These are phyloP conservation scores for Pythium phragmitis DNA, from an alignment of 352 stramenopile genomes.

Conservation along the genomic window DNA sequence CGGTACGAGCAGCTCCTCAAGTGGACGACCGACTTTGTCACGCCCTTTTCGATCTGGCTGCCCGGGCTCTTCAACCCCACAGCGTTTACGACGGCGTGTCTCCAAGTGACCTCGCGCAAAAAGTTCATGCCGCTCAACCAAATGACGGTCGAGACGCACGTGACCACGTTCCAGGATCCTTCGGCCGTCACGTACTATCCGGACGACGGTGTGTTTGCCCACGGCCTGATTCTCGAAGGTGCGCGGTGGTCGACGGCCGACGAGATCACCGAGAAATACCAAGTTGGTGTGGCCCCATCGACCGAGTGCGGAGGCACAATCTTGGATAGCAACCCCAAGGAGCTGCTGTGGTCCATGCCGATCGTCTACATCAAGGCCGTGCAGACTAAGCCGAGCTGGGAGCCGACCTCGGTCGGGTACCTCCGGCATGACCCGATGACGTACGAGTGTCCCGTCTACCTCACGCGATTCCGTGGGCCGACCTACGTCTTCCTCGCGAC, in stretches of 20 bases:
- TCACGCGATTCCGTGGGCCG: slow-evolving; percentile 95
- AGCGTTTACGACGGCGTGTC: slow-evolving; percentile 94
- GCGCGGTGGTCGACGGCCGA: slow-evolving; percentile 91
- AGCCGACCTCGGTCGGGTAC: slow-evolving; percentile 95
- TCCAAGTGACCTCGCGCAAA: slow-evolving; percentile 93
- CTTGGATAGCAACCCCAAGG: slow-evolving; percentile 94
- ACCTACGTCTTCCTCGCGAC: slow-evolving; percentile 97
- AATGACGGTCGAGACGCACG: slow-evolving; percentile 96
- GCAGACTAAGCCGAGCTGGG: slow-evolving; percentile 91
- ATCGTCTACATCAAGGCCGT: slow-evolving; percentile 97
- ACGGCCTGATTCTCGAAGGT: slow-evolving; percentile 96
- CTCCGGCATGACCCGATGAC: slow-evolving; percentile 90
- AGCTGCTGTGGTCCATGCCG: slow-evolving; percentile 91
- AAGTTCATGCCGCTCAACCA: slow-evolving; percentile 93
- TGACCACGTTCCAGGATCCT: slow-evolving; percentile 91
- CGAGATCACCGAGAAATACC: slow-evolving; percentile 88
- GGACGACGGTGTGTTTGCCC: slow-evolving; percentile 93
- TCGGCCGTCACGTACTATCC: slow-evolving; percentile 80
- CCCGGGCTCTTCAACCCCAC: slow-evolving; percentile 95
- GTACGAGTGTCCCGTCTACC: slow-evolving; percentile 97
- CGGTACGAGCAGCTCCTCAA: slow-evolving; percentile 86
- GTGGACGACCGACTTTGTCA: slow-evolving; percentile 92
- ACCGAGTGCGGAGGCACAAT: slow-evolving; percentile 89
- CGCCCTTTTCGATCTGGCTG: slow-evolving; percentile 94
- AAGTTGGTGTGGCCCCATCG: slow-evolving; percentile 76